Base-by-base conservation (phyloP, 2,329 filamentous ascomycete species). In the Grosmannia serpens region DNA sequence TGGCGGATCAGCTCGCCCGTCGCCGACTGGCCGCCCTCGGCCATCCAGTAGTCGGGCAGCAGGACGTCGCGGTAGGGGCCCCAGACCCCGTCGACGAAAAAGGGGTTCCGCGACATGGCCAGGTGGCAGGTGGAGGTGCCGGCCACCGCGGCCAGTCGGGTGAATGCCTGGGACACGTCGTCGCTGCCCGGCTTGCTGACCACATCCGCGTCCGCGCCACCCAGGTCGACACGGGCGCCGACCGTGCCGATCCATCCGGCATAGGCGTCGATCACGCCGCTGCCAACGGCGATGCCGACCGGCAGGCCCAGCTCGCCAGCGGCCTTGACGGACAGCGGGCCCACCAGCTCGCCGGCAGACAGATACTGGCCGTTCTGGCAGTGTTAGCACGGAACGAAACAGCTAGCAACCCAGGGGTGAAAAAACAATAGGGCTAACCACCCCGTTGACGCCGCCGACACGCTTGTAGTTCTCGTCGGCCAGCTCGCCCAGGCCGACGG, bases 201-300 rank as follows among this genome's bases (percentile, higher is more conserved):
- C 20, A 92, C 79, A 53, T 87, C 80, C 59, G 87, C 83, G 59
- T 79, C 78, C 58, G 87, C 83, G 59, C 78, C 74, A 47, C 80
- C 78, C 20, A 95, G 81, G 64, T 90, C 82, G 65, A 96, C 89
- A 72, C 96, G 96, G 61, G 94, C 92, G 60, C 94, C 94, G n/a
- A 99, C 94, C 1, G 94, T 97, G 61, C 94, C 94, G 65, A 99
- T 94, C 94, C 94, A 99, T 63, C 94, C 94, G 60, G 94, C 94
- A 68, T 99, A 99, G 22, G 94, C 94, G 70, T 99, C 94, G 68
- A 99, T 99, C 63, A 99, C 94, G 71, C 91, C 91, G 68, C 90
- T 95, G 57, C 94, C 94, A 58, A 99, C 88, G 22, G 94, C 90
- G 65, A 96, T 94, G 46, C 91, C 92, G 24, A 87, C 79, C 6